Evolutionary conservation across 148 eudicot genomes (phyloP).

Genomic region (Chenopodium berlandieri): DNA sequence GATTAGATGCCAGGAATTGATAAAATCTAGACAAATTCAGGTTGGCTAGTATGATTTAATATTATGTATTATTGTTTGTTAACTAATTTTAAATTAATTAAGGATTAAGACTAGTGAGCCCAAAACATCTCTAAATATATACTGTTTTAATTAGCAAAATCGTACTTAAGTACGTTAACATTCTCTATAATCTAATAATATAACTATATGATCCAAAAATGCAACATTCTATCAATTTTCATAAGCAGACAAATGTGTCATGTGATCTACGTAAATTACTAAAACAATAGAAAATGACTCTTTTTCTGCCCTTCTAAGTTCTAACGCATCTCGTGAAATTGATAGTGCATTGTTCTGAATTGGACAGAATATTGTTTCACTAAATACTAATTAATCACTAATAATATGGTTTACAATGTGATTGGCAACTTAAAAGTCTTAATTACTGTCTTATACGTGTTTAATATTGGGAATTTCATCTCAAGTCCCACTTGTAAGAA

Average conservation of each 20-base stretch:
- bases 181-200: neutral
- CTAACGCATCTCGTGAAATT: slow-evolving; percentile 11
- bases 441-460: no score
- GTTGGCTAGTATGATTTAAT: neutral
- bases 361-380: neutral
- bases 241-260: neutral
- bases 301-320: neutral
- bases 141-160: neutral
- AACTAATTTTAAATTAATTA: neutral
- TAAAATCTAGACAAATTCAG: neutral
- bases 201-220: neutral
- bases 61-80: neutral
- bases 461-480: no score
- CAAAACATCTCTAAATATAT: neutral
- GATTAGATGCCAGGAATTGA: neutral
- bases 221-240: neutral
- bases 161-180: neutral
- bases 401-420: neutral
- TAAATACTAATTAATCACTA: neutral
- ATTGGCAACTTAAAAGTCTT: no score
- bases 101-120: neutral
- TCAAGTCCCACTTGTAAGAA: no score
- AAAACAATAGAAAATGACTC: slow-evolving; percentile 10
- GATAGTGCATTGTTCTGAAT: neutral
- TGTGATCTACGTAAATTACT: neutral